Conservation (phyloP, 257 asterid species). For the Eucommia ulmoides region DNA sequence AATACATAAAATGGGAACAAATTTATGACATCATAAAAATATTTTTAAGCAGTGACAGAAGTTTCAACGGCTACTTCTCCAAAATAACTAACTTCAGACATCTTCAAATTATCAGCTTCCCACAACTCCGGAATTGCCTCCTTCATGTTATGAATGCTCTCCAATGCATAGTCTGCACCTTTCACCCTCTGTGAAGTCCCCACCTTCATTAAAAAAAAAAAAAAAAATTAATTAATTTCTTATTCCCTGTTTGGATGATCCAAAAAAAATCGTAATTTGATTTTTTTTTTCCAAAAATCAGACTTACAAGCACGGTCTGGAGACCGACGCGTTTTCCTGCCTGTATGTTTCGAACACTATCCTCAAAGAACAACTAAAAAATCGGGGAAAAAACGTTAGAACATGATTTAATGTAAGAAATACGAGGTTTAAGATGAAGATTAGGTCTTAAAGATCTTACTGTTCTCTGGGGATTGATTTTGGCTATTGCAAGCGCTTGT, state of each 20-base stretch:
- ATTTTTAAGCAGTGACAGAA: conserved; percentile 60
- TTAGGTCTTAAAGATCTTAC: conserved; percentile 22
- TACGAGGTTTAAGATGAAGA: too few species aligned
- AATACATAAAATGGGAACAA: conserved; percentile 14
- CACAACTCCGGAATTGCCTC: conserved; percentile 92
- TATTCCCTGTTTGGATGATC: neutral
- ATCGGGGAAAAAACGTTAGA: too few species aligned
- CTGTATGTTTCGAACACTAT: conserved; percentile 68
- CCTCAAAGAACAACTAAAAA: conserved; percentile 82
- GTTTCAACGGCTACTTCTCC: conserved; percentile 70
- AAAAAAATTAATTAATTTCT: neutral
- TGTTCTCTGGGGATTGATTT: conserved; percentile 70
- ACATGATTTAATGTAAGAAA: too few species aligned
- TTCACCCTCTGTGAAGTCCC: conserved; percentile 76
- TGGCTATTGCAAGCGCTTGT: conserved; percentile 63
- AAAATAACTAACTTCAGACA: conserved; percentile 46
- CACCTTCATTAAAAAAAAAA: conserved; percentile 16
- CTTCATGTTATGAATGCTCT: conserved; percentile 77
- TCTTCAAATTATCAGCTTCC: conserved; percentile 53
- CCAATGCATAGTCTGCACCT: conserved; percentile 87
- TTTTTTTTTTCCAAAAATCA: neutral
- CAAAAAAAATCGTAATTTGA: neutral
- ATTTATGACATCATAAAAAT: conserved; percentile 25
- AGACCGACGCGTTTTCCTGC: conserved; percentile 81
- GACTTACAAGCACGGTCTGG: conserved; percentile 67